Conservation (phyloP, 805 yeast species). For the Zygoascus biomembranicola region DNA sequence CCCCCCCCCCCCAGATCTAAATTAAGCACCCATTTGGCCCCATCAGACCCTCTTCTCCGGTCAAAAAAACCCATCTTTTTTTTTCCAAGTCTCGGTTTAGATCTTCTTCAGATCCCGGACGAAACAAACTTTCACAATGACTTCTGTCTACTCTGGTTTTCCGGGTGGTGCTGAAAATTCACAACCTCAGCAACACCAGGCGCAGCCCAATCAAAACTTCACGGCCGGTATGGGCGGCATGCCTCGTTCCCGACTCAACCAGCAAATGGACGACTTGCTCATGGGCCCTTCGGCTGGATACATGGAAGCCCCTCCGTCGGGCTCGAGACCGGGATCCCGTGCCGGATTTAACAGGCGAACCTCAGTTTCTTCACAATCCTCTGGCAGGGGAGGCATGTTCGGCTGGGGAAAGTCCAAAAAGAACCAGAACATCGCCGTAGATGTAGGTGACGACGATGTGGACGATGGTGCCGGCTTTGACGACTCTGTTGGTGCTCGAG, state of each 20-base stretch:
- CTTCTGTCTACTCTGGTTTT: background rate
- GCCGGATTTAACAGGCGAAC: conserved; percentile 6
- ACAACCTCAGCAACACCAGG: background rate
- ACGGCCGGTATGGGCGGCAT: conserved; percentile 18
- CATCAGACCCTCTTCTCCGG: too few relatives aligned
- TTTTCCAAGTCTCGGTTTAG: too few relatives aligned
- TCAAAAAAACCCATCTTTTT: too few relatives aligned
- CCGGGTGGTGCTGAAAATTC: background rate
- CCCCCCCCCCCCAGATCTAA: too few relatives aligned
- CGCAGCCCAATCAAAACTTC: background rate
- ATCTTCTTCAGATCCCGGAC: too few relatives aligned
- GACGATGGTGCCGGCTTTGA: conserved; percentile 22
- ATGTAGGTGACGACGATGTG: conserved; percentile 18
- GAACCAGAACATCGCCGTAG: background rate
- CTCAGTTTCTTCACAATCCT: background rate
- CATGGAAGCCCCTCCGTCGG: background rate
- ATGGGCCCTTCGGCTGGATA: conserved; percentile 2
- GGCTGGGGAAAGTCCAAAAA: conserved; percentile 15
- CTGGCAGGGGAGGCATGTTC: conserved; percentile 15
- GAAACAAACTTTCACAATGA: background rate
- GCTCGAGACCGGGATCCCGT: conserved; percentile 3
- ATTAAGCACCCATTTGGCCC: too few relatives aligned
- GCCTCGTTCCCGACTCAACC: conserved; percentile 19
- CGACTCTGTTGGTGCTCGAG: conserved; percentile 16
- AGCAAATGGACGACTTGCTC: conserved; percentile 15